Evolutionary conservation across 768 basidiomycete genomes (phyloP), one percentile per base, ranked within the genome.

Genomic region (Trametes gibbosa): DNA sequence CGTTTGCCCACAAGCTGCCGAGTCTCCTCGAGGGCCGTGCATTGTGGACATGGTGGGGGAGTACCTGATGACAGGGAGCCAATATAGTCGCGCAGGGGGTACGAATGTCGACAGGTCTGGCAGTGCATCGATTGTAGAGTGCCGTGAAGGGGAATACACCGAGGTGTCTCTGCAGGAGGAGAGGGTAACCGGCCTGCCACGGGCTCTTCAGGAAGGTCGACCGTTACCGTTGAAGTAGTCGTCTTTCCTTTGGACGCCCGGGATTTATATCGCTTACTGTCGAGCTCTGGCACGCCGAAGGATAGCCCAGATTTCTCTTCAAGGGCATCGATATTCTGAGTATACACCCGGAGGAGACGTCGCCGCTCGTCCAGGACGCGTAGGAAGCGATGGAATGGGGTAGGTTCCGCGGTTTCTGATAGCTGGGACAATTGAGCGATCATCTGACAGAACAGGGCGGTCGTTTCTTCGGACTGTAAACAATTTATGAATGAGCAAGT

Each of bases 251-350:
- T 81, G 17, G 62, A 54, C n/a, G 79, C 73, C 50, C 82, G 79
- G 24, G 78, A 71, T 69, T 81, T 85, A 47, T 65, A 75, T n/a
- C 84, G 80, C 65, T 78, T 83, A 59, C 75, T 79, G 60, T 83
- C 80, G 61, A 83, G 84, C 56, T 82, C 81, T 24, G 92, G 92
- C 12, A 95, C 79, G n/a, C 93, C 92, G 61, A 91, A 90, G 1
- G 87, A 85, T 10, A 96, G 80, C 3, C 94, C 94, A n/a, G 83
- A 87, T 70, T 92, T 93, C 59, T 78, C 77, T 69, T 96, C 94
- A 41, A 96, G 85, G 24, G 86, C 87, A 70, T 96, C 94, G 59
- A 95, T 95, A 73, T 96, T 95, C 76, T 96, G 94, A 0, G 94
- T 95, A 72, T 95, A 96, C 2, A 93, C 90, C 24, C 94, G 81